These are phyloP conservation scores for Backusella parvicylindrica DNA, from an alignment of 192 early-diverging fungal genomes.

Conservation along the genomic window DNA sequence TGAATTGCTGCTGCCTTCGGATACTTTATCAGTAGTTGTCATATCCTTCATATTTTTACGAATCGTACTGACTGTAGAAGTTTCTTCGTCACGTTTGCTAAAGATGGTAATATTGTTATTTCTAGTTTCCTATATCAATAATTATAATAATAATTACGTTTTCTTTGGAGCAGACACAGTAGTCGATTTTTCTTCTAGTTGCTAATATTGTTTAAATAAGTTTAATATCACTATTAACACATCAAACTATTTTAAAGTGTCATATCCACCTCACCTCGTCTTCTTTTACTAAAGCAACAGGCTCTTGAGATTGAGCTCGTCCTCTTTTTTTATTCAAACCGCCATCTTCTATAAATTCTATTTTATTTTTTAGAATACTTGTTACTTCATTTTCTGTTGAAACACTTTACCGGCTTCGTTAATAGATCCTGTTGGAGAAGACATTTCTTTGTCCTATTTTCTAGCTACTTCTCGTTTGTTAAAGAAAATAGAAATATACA, in stretches of 20 bases:
- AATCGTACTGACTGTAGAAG: constrained; percentile 23
- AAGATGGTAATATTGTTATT: background rate
- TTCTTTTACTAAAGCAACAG: constrained; percentile 2
- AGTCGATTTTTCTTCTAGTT: constrained; percentile 9
- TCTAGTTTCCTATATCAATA: background rate
- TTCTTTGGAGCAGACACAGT: constrained; percentile 28
- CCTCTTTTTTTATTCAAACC: constrained; percentile 27
- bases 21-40: constrained; percentile 27
- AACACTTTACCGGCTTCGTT: constrained; percentile 2
- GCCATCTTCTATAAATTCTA: constrained; percentile 15
- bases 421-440: constrained; percentile 12
- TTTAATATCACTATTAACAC: background rate
- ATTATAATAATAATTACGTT: constrained; percentile 15
- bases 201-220: background rate
- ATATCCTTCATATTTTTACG: constrained; percentile 36
- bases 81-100: constrained; percentile 31
- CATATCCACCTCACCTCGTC: background rate
- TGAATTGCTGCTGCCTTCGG: background rate
- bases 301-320: constrained; percentile 34
- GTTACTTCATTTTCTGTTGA: background rate
- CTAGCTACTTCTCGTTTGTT: background rate
- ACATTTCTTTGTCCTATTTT: background rate
- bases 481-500: background rate
- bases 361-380: background rate
- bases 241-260: background rate